phyloP scores from a whole-genome alignment of 805 yeast genomes.

The Saccharomycopsis vini region DNA sequence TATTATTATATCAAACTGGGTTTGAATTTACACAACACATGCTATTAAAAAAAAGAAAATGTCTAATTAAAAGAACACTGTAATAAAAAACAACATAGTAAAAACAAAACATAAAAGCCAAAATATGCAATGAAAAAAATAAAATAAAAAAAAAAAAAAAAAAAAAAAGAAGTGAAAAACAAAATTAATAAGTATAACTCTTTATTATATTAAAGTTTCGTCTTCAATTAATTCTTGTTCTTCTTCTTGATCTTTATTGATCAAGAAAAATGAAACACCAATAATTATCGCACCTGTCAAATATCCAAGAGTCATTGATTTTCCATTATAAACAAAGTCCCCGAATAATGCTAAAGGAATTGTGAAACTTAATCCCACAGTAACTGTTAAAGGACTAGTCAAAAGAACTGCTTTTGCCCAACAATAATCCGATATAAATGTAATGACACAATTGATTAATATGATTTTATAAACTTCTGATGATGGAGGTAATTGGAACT shows the following conservation, averaged over 20 bases:
- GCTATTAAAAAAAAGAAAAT: no score
- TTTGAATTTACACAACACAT: no score
- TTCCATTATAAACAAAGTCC: conserved; percentile 66
- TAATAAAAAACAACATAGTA: no score
- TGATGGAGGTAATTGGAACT: conserved; percentile 55
- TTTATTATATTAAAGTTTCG: no score
- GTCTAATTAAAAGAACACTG: no score
- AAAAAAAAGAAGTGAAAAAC: no score
- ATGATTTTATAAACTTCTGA: conserved; percentile 37
- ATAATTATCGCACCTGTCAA: conserved; percentile 75
- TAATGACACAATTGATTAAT: conserved; percentile 58
- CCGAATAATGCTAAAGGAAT: conserved; percentile 94
- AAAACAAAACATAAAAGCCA: no score
- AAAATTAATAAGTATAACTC: no score
- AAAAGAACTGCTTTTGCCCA: conserved; percentile 95
- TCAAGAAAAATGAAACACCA: conserved; percentile 71
- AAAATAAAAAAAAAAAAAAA: no score
- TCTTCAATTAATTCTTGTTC: conserved; percentile 31
- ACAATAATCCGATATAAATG: conserved; percentile 81
- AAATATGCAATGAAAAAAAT: no score
- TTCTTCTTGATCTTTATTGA: conserved; percentile 68
- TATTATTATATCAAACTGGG: no score
- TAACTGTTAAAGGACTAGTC: conserved; percentile 90
- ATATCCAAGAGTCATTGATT: conserved; percentile 52
- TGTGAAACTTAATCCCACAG: conserved; percentile 88